A percentile compares a stretch with the other conserved stretches of the same genome.
These are phyloP conservation scores for Alternaria brassicicola DNA, from an alignment of 2,329 filamentous ascomycete genomes.

Conservation along the genomic window DNA sequence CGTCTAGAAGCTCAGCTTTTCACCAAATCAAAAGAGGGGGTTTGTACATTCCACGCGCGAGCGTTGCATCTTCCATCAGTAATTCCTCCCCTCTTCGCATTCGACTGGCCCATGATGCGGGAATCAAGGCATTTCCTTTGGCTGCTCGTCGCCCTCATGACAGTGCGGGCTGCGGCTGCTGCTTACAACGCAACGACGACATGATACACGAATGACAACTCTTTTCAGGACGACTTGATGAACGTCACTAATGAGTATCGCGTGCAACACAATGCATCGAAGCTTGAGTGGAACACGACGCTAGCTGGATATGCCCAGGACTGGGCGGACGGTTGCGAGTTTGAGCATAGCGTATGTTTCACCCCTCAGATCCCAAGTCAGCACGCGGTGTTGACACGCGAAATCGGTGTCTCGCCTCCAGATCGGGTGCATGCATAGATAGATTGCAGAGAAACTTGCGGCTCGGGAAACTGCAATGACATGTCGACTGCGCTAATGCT, in stretches of 20 bases:
- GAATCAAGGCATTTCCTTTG: background rate
- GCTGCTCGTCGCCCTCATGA: background rate
- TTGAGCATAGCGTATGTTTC: slow-evolving; percentile 57
- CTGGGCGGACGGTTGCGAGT: slow-evolving; percentile 56
- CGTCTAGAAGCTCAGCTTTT: background rate
- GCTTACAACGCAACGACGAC: background rate
- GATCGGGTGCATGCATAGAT: background rate
- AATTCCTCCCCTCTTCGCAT: background rate
- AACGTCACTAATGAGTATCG: slow-evolving; percentile 71
- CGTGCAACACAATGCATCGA: background rate
- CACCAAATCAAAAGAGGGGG: background rate
- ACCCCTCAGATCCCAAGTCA: background rate
- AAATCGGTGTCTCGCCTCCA: background rate
- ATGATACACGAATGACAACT: slow-evolving; percentile 15
- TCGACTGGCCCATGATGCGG: background rate
- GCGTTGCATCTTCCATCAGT: background rate
- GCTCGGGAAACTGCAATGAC: background rate
- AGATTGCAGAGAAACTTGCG: background rate
- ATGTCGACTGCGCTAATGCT: background rate
- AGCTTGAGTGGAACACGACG: slow-evolving; percentile 68
- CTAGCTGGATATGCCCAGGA: slow-evolving; percentile 61
- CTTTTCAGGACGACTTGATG: slow-evolving; percentile 61
- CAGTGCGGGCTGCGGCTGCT: background rate
- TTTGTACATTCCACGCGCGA: background rate
- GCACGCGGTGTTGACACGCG: background rate